A percentile compares a stretch with the other conserved stretches of the same genome.
Conservation (phyloP, 768 basidiomycete species). For the Scleroderma citrinum region DNA sequence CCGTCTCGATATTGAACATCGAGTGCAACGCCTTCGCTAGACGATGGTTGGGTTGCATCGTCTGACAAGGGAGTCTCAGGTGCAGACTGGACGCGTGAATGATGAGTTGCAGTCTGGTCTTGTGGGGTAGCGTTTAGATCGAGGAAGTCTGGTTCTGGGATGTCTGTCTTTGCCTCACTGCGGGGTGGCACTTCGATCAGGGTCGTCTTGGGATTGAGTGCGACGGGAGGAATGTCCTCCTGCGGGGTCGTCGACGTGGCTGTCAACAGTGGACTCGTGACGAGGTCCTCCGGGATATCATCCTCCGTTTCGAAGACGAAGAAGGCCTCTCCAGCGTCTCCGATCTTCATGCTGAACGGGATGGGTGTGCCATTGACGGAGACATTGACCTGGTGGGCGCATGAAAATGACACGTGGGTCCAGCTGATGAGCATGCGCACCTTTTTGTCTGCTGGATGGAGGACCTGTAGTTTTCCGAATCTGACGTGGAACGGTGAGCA, state of each 20-base stretch:
- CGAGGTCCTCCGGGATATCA: conserved; percentile 87
- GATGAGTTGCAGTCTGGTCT: conserved; percentile 13
- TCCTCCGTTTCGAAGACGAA: conserved; percentile 97
- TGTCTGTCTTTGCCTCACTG: conserved; percentile 11
- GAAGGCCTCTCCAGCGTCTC: conserved; percentile 97
- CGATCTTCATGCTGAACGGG: conserved; percentile 97
- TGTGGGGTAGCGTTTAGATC: conserved; percentile 59
- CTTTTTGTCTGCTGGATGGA: conserved; percentile 91
- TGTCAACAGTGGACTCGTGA: conserved; percentile 86
- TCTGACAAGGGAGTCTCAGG: conserved; percentile 31
- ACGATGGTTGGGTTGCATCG: conserved; percentile 45
- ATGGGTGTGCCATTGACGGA: conserved; percentile 80
- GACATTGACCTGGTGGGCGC: conserved; percentile 64
- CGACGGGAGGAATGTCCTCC: conserved; percentile 24
- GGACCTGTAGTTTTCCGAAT: conserved; percentile 95
- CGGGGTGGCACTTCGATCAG: conserved; percentile 1
- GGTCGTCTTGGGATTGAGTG: conserved; percentile 11
- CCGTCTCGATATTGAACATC: conserved; percentile 60
- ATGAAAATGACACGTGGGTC: background rate
- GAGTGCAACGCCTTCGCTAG: conserved; percentile 42
- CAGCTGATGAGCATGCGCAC: conserved; percentile 32
- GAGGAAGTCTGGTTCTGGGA: conserved; percentile 72
- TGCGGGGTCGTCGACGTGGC: conserved; percentile 38
- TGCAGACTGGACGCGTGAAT: conserved; percentile 20
- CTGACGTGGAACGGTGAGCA: conserved; percentile 97